Evolutionary conservation across 768 basidiomycete genomes (phyloP), one percentile per base, ranked within the genome.

Genomic region (Boletus huronensis): DNA sequence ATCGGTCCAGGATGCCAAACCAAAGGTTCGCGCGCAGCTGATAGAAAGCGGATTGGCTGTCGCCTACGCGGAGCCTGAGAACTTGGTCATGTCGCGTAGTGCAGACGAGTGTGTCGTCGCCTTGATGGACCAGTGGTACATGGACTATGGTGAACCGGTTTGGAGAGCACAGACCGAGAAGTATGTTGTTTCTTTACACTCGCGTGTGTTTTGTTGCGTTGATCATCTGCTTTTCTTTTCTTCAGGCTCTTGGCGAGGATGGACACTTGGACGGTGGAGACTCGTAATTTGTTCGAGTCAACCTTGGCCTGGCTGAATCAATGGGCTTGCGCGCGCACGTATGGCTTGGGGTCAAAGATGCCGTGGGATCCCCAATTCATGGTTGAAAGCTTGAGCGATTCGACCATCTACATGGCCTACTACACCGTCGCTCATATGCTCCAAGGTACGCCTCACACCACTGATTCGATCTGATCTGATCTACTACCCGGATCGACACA

Each of bases 281-380:
- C 96, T 1, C 83, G 95, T 29, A 85, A 99, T 73, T 82, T 80
- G 2, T 98, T 98, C 66, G 91, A 97, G 72, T 86, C 84, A 58
- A 92, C 90, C 7, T 76, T 99, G 66, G 88, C 83, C 47, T 99
- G 97, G 97, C 75, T 99, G 74, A 93, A 93, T 65, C 82, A 99
- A 71, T 99, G 97, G 97, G 97, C 97, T 2, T 99, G 97, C 70
- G 96, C 97, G n/a, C 82, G 97, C 36, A 93, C 91, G 6, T 98
- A 95, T 69, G 97, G 97, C 51, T 78, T 99, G 62, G 97, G 97
- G 19, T 93, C 95, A 3, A 88, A 89, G 64, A 75, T 99, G 54
- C 97, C 97, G 3, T 99, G 96, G 95, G 97, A 98, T 67, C 88
- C 88, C 17, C 85, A 91, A 49, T 98, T 95, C 81, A 79, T 98